Conservation (phyloP, 129 eudicot genomes). For the Artemisia annua region DNA sequence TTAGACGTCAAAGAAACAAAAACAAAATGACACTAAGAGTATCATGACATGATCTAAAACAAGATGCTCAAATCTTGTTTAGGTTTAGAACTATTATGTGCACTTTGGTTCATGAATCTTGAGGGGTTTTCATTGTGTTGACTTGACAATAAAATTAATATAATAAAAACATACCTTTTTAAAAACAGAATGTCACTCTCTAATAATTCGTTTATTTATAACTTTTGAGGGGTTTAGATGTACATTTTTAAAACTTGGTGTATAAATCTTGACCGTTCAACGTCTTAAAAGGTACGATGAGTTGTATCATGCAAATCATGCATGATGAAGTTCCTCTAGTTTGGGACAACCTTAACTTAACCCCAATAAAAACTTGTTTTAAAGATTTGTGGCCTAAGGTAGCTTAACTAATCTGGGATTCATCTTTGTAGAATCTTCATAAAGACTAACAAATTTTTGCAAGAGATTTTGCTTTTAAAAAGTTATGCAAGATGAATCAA, state of each 20-base stretch:
- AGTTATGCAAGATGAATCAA: conserved; percentile 8
- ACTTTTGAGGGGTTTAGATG: conserved; percentile 31
- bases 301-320: conserved; percentile 24
- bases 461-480: not conserved
- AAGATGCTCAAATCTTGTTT: conserved; percentile 43
- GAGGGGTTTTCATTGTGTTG: conserved; percentile 29
- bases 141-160: conserved; percentile 21
- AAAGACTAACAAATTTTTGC: not conserved
- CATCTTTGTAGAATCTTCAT: conserved; percentile 4
- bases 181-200: conserved; percentile 20
- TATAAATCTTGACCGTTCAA: conserved; percentile 28
- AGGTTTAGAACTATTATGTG: conserved; percentile 11
- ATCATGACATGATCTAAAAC: conserved; percentile 31
- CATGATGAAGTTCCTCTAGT: conserved; percentile 14
- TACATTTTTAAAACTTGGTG: not conserved
- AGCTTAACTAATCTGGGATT: not conserved
- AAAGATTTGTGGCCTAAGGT: not conserved
- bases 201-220: conserved; percentile 28
- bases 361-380: not conserved
- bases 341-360: conserved; percentile 18
- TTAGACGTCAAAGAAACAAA: conserved; percentile 30
- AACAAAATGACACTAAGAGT: conserved; percentile 35
- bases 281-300: conserved; percentile 20
- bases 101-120: conserved; percentile 41
- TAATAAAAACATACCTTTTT: conserved; percentile 16